Conservation (phyloP, 345 rosid genomes). For the Gossypium turneri region DNA sequence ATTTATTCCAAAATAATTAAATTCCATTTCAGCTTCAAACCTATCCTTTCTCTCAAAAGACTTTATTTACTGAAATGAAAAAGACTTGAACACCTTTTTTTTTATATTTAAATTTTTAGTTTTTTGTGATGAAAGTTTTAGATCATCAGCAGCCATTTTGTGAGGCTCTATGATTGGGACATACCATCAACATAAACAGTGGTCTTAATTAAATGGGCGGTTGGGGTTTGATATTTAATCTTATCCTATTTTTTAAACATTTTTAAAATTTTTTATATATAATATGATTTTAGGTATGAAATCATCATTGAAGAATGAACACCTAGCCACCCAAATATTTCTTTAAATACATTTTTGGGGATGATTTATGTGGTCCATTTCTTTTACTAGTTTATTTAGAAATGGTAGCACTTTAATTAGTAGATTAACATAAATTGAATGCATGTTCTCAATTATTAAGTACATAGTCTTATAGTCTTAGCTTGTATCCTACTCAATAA, state of each 20-base stretch:
- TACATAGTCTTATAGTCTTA: no score
- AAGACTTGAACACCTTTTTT: not conserved
- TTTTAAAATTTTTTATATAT: not conserved
- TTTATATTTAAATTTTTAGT: no score
- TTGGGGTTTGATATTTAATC: not conserved
- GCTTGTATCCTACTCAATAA: no score
- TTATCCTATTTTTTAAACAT: not conserved
- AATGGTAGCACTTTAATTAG: not conserved
- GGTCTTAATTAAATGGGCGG: constrained; percentile 9
- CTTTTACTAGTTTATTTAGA: no score
- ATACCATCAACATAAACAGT: not conserved
- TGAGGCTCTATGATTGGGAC: not conserved
- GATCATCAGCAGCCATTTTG: not conserved
- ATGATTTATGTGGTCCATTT: not conserved
- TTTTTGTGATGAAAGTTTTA: no score
- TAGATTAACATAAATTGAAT: not conserved
- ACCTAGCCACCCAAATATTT: constrained; percentile 1
- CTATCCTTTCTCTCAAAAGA: not conserved
- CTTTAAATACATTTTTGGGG: not conserved
- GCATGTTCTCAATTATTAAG: no score
- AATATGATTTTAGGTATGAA: not conserved
- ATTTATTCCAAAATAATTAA: not conserved
- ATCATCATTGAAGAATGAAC: not conserved
- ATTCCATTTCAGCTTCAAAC: not conserved
- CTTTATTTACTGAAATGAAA: not conserved